Evolutionary conservation across 805 yeast species (phyloP), one percentile per base, ranked within the genome.

Genomic region (Hermanozyma aechmeae): DNA sequence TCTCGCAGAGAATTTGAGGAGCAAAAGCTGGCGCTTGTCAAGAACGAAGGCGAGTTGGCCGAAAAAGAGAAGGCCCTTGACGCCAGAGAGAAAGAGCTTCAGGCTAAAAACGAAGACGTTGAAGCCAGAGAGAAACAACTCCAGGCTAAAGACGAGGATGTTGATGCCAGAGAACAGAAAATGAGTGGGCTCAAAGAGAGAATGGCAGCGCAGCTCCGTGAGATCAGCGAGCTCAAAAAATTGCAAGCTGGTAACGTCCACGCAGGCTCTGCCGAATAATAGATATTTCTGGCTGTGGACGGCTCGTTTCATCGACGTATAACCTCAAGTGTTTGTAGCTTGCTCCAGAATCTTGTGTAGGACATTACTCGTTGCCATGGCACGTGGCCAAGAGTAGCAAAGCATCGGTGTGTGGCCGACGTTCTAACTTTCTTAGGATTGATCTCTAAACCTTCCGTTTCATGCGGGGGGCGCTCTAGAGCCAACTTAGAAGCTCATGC

Each of bases 241-340:
- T 17, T 17, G 7, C 20, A 7, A 10, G 9, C 9, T 17, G 9
- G 7, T 7, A 17, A 10, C 20, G 20, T 7, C 20, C 10, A 7
- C 20, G 10, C 9, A 27, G 19, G 12, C 29, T 27, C 29, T 25
- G 29, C 20, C 13, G 15, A 15, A 16, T 27, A 20, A 20, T 20
- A n/a, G 29, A 27, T 18, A 16, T 9, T 8, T 24, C 18, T 21
- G 6, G 10, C 23, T 13, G 6, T 13, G 13, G 12, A n/a, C 23
- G 12, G 13, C 23, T 6, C 23, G 6, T n/a, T n/a, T n/a, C n/a
- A n/a, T n/a, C n/a, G n/a, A n/a, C n/a, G n/a, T n/a, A n/a, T n/a
- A n/a, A n/a, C n/a, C n/a, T n/a, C n/a, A n/a, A n/a, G n/a, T n/a
- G n/a, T n/a, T n/a, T n/a, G n/a, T n/a, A n/a, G n/a, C n/a, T n/a